Base-by-base conservation (phyloP, 2,329 filamentous ascomycete species). In the Shiraia bambusicola region DNA sequence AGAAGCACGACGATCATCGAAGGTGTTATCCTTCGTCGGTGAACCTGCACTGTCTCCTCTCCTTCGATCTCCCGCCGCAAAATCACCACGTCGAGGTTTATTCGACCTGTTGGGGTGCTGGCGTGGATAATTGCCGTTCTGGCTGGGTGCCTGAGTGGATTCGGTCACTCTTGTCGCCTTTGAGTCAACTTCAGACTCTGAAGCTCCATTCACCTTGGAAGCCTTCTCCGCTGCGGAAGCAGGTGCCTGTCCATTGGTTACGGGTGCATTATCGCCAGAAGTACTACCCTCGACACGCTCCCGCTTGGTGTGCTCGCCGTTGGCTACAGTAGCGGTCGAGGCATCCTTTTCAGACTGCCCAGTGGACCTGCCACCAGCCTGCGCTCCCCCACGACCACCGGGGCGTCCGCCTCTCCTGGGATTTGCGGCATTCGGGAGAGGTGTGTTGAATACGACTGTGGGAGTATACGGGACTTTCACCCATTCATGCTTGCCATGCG, bases 381-480 rank as follows among this genome's bases (percentile, higher is more conserved):
- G 78, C 40, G 76, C 70, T 38, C 76, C 70, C 57, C 79, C 73
- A 47, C 80, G 77, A 38, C 79, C 78, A 56, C 78, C 73, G 42
- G 78, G 73, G 36, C 74, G 71, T 8, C 66, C 67, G 29, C 67
- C 67, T 53, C 67, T 57, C 16, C 67, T 58, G 3, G 59, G 47
- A 48, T 71, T 65, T 17, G 63, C 58, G 29, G 67, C 64, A 24
- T 56, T 68, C n/a, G 84, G 82, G 28, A 95, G 69, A 19, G 87
- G 88, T 1, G 93, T 96, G 65, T 88, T 86, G 69, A 95, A 97
- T 43, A 84, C 84, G 34, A 93, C 89, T 11, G 82, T 86, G 7
- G 90, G 92, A 10, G 88, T 88, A 60, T 91, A 92, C 25, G 85
- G 82, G 42, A 96, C 81, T 1, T 83, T 79, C 44, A 88, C 83